Base-by-base conservation (phyloP, 2,329 filamentous ascomycete species). In the Sporothrix dimorphospora region DNA sequence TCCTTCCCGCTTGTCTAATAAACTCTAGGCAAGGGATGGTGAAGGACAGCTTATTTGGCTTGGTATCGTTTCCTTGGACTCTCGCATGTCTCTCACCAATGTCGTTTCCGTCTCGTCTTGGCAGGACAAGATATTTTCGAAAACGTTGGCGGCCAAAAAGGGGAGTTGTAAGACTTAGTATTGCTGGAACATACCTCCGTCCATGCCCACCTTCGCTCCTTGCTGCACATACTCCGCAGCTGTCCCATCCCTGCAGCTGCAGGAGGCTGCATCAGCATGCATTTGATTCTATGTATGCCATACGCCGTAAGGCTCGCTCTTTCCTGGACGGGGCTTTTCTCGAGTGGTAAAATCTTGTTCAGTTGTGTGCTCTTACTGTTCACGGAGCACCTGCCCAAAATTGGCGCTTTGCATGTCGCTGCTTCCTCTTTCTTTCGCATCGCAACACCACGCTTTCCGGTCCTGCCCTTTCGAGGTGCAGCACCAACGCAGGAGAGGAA, bases 401-500 rank as follows among this genome's bases (percentile, higher is more conserved):
- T 40, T 7, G 65, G 38, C 24, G 63, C 24, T 21, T 12, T 67
- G 61, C 61, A 66, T 47, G 40, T 57, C 30, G 65, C 30, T 8
- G 45, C n/a, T 68, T 68, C 47, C 30, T 24, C 12, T 68, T 53
- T 8, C 65, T 8, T 42, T 27, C 21, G 38, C 5, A 30, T 30
- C 40, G 34, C 34, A 65, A 45, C 61, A 47, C 61, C 40, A 47
- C 12, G 12, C 42, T 14, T 47, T 27, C n/a, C 7, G 40, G 40
- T 27, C 61, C 45, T 67, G 45, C 45, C 65, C 24, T 38, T 49
- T 67, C 27, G 65, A 67, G 27, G 51, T 67, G 19, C n/a, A n/a
- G 19, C 30, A 53, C 47, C 47, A 24, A 40, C 11, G 19, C 47
- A 57, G 38, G 67, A 47, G 40, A 47, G 67, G 67, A 69, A 59